Conservation (phyloP, 306 rosid species). For the Cajanus cajan region DNA sequence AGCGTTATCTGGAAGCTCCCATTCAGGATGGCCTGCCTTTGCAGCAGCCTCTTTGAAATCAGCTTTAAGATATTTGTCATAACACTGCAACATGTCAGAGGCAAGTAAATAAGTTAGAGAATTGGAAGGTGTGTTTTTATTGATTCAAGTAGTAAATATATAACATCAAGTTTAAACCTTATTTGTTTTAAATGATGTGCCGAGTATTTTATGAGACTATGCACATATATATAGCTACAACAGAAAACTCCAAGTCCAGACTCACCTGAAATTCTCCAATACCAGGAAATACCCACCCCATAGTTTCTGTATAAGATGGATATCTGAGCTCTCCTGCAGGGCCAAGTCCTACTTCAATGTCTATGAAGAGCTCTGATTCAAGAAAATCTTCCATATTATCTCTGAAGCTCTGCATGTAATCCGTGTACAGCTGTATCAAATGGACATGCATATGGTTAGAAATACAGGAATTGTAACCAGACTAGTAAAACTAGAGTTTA, state of each 20-base stretch:
- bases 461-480: background rate
- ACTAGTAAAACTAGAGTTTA: background rate
- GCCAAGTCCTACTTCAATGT: slow-evolving; percentile 92
- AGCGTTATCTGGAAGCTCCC: slow-evolving; percentile 81
- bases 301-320: slow-evolving; percentile 61
- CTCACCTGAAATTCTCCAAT: slow-evolving; percentile 96
- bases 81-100: slow-evolving; percentile 56
- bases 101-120: background rate
- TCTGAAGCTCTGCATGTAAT: slow-evolving; percentile 80
- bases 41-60: slow-evolving; percentile 69
- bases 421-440: slow-evolving; percentile 56
- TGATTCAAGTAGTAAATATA: background rate
- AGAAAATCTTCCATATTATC: slow-evolving; percentile 71
- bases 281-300: slow-evolving; percentile 88
- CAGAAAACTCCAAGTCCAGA: slow-evolving; percentile 9
- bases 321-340: slow-evolving; percentile 94
- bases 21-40: slow-evolving; percentile 74
- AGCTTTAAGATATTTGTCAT: slow-evolving; percentile 74
- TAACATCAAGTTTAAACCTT: background rate
- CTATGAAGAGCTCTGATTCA: slow-evolving; percentile 67
- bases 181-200: background rate
- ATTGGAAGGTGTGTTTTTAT: background rate
- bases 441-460: background rate
- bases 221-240: background rate
- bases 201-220: background rate